Evolutionary conservation across 2,329 filamentous ascomycete species (phyloP).

Genomic region (Xylaria sp.): DNA sequence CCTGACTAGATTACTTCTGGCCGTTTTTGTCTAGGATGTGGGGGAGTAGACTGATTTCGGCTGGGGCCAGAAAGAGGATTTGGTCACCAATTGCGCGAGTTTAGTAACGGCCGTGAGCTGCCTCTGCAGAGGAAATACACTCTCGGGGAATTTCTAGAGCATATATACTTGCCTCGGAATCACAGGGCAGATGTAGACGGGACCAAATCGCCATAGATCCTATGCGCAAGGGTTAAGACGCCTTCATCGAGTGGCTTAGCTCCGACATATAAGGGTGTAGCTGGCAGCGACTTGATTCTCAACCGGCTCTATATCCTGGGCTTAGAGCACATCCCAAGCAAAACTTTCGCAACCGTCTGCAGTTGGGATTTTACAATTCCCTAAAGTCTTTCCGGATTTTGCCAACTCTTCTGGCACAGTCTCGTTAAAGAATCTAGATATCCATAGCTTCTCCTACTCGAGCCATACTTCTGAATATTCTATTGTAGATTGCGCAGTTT

Average conservation of each 20-base stretch:
- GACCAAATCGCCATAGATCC: conserved; percentile 6
- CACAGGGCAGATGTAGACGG: conserved; percentile 3
- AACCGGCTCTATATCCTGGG: background rate
- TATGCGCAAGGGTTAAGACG: conserved; percentile 6
- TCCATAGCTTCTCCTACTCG: conserved; percentile 2
- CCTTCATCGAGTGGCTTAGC: conserved; percentile 1
- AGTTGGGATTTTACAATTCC: background rate
- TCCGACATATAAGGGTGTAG: conserved; percentile 4
- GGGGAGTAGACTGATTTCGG: background rate
- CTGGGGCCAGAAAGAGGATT: background rate
- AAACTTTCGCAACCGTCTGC: background rate
- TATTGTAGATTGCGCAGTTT: conserved; percentile 3
- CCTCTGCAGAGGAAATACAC: conserved; percentile 1
- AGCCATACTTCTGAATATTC: conserved; percentile 7
- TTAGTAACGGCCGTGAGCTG: background rate
- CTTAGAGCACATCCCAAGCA: background rate
- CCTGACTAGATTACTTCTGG: background rate
- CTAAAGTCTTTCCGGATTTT: background rate
- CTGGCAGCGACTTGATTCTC: background rate
- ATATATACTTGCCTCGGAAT: background rate
- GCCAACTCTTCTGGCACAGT: conserved; percentile 4
- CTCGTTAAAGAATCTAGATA: background rate
- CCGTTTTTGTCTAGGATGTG: background rate
- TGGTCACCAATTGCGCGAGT: background rate
- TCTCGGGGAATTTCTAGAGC: background rate